Evolutionary conservation across 2,329 filamentous ascomycete genomes (phyloP).

Genomic region (Piedraia hortae): DNA sequence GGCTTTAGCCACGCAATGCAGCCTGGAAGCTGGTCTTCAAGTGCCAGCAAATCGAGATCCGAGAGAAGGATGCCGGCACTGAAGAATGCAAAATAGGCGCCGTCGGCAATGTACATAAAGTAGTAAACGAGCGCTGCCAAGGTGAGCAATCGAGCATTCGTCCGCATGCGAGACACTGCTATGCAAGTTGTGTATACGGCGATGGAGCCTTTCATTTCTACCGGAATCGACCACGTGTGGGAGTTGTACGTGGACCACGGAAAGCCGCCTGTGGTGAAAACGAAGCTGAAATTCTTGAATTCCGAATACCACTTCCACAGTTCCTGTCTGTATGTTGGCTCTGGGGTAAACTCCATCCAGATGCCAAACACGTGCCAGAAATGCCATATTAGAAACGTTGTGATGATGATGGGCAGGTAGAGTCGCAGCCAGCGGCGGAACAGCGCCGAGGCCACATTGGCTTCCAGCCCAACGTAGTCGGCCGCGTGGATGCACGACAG

Average conservation of each 20-base stretch:
- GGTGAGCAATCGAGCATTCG: slow-evolving; percentile 27
- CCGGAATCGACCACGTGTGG: slow-evolving; percentile 35
- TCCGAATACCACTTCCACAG: slow-evolving; percentile 26
- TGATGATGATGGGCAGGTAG: slow-evolving; percentile 24
- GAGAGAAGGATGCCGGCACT: slow-evolving; percentile 31
- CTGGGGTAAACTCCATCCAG: slow-evolving; percentile 13
- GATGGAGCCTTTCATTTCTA: slow-evolving; percentile 36
- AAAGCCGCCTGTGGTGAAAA: slow-evolving; percentile 30
- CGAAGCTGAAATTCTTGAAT: slow-evolving; percentile 40
- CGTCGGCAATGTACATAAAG: slow-evolving; percentile 40
- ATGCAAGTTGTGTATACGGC: slow-evolving; percentile 30
- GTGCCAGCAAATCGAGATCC: slow-evolving; percentile 30
- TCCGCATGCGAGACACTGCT: slow-evolving; percentile 28
- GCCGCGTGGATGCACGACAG: slow-evolving; percentile 17
- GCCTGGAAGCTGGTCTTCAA: slow-evolving; percentile 22
- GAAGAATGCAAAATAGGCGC: slow-evolving; percentile 33
- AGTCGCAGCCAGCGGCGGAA: slow-evolving; percentile 25
- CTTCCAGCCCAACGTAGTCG: slow-evolving; percentile 15
- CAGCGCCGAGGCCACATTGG: slow-evolving; percentile 21
- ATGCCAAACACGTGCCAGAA: slow-evolving; percentile 27
- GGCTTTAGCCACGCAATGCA: slow-evolving; percentile 21
- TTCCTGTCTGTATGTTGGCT: slow-evolving; percentile 21
- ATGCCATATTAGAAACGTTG: slow-evolving; percentile 26
- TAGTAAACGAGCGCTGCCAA: slow-evolving; percentile 29
- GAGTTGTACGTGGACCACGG: slow-evolving; percentile 31